A percentile compares a stretch with the other conserved stretches of the same genome.
phyloP scores from a whole-genome alignment of 305 asterid genomes.

The Plantago rigida region DNA sequence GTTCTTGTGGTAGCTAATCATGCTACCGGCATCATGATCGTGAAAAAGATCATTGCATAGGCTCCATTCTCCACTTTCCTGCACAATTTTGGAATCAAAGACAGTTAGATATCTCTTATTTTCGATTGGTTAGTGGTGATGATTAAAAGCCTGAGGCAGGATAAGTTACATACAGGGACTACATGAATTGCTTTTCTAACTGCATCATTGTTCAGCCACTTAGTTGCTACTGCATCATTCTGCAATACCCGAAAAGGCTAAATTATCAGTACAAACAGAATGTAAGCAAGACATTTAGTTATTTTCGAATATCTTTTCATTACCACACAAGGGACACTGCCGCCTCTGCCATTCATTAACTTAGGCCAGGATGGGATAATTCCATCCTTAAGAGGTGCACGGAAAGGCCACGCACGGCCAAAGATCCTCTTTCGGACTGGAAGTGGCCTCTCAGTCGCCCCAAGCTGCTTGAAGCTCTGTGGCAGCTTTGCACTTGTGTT shows the following conservation, averaged over 20 bases:
- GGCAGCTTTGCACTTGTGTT: slow-evolving; percentile 29
- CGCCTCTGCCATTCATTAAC: slow-evolving; percentile 21
- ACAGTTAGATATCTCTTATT: not conserved
- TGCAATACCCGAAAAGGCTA: slow-evolving; percentile 20
- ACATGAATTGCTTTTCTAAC: slow-evolving; percentile 51
- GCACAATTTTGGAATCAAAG: slow-evolving; percentile 1
- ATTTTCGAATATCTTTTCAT: not conserved
- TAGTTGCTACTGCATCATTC: slow-evolving; percentile 44
- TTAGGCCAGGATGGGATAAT: slow-evolving; percentile 44
- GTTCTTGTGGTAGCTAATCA: slow-evolving; percentile 47
- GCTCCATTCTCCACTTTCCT: slow-evolving; percentile 46
- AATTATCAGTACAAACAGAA: not conserved
- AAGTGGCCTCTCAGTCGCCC: slow-evolving; percentile 40
- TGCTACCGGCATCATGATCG: slow-evolving; percentile 46
- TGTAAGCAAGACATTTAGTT: not conserved
- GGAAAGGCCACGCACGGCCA: slow-evolving; percentile 61
- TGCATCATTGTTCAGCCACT: slow-evolving; percentile 42
- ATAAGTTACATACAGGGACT: slow-evolving; percentile 30
- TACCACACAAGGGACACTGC: slow-evolving; percentile 37
- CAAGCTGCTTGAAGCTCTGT: slow-evolving; percentile 44
- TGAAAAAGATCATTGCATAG: slow-evolving; percentile 27
- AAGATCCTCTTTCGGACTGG: slow-evolving; percentile 47
- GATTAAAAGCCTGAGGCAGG: not conserved
- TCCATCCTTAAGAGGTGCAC: slow-evolving; percentile 47
- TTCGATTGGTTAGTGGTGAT: not conserved